These are phyloP conservation scores for Cordyceps javanica DNA, from an alignment of 2,329 filamentous ascomycete species.

Conservation along the genomic window DNA sequence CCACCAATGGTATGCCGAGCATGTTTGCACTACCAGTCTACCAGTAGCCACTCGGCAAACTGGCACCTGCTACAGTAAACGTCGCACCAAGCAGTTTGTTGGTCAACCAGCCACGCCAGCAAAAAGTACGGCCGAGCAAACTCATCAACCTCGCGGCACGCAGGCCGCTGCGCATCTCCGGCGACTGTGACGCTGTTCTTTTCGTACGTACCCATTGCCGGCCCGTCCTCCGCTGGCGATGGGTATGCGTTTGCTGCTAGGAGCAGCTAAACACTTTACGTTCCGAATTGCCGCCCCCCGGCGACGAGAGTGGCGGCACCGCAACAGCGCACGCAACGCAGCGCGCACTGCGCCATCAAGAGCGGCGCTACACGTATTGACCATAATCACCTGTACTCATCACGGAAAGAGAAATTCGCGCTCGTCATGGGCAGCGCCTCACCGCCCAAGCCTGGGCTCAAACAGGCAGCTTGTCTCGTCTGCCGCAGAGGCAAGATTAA, in stretches of 20 bases:
- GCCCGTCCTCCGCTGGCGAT: neutral
- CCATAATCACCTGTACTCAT: neutral
- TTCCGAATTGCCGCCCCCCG: neutral
- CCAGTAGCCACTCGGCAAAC: neutral
- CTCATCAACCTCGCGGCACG: neutral
- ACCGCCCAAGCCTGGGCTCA: slow-evolving; percentile 15
- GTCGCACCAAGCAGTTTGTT: neutral
- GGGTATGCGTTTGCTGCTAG: neutral
- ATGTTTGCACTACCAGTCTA: no score
- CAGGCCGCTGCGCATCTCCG: neutral
- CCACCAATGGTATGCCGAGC: no score
- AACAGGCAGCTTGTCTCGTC: slow-evolving; percentile 52
- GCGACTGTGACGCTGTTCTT: neutral
- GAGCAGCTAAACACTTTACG: neutral
- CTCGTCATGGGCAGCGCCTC: slow-evolving; percentile 4
- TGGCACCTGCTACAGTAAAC: neutral
- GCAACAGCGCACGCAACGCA: neutral
- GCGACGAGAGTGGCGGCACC: neutral
- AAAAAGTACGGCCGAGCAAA: neutral
- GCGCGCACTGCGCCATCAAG: neutral
- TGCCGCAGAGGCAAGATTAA: slow-evolving; percentile 64
- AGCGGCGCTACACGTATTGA: neutral
- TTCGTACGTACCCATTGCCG: neutral
- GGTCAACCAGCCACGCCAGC: neutral
- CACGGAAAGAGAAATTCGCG: neutral